Conservation (phyloP, 306 rosid species). For the Acmispon strigosus region DNA sequence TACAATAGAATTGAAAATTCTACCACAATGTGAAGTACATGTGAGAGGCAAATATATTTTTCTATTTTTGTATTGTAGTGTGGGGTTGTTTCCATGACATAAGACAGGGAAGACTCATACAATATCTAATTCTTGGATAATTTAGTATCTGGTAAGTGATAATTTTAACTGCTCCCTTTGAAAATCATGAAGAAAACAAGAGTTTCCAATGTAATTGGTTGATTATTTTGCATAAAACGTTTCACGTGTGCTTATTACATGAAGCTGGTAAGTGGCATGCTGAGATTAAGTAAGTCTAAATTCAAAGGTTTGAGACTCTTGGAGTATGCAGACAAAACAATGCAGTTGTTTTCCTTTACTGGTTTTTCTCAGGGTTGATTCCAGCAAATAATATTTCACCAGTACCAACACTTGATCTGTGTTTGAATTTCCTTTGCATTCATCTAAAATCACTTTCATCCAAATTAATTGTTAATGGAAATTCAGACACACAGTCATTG, state of each 20-base stretch:
- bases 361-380: no score
- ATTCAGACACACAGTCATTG: no score
- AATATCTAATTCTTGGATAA: slow-evolving; percentile 23
- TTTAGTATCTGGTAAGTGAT: slow-evolving; percentile 32
- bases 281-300: slow-evolving; percentile 16
- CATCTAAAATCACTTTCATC: no score
- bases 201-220: slow-evolving; percentile 30
- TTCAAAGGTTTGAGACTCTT: slow-evolving; percentile 43
- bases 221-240: slow-evolving; percentile 52
- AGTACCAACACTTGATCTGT: no score
- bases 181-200: slow-evolving; percentile 74
- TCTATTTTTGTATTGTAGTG: slow-evolving; percentile 19
- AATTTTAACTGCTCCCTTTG: slow-evolving; percentile 84
- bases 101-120: slow-evolving; percentile 24
- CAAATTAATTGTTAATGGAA: no score
- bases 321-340: slow-evolving; percentile 35
- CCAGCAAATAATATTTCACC: no score
- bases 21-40: neutral
- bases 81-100: slow-evolving; percentile 57
- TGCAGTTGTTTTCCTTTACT: slow-evolving; percentile 23
- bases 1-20: neutral
- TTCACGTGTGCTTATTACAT: slow-evolving; percentile 53
- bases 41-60: slow-evolving; percentile 20
- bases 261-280: slow-evolving; percentile 16
- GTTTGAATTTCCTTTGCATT: no score